Conservation (phyloP, 495 filamentous ascomycete genomes). For the Darksidea phi region DNA sequence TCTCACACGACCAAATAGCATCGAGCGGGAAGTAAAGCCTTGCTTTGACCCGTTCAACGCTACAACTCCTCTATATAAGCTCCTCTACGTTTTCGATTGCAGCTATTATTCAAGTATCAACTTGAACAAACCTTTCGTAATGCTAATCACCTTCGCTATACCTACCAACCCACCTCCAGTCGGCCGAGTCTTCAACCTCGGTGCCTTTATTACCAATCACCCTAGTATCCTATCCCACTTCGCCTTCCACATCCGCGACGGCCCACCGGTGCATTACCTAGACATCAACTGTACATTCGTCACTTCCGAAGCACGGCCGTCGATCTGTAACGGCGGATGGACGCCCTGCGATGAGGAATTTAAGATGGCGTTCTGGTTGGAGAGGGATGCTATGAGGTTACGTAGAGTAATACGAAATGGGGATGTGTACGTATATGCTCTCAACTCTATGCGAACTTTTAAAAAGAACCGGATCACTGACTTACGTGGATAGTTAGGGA, state of each 20-base stretch:
- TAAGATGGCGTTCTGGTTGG: conserved; percentile 7
- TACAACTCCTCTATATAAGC: no score
- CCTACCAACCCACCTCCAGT: neutral
- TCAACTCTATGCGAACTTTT: neutral
- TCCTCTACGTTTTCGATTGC: no score
- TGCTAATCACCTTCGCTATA: no score
- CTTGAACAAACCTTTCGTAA: no score
- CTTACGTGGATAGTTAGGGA: neutral
- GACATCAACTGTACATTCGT: conserved; percentile 12
- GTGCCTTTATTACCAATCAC: conserved; percentile 11
- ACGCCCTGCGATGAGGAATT: conserved; percentile 2
- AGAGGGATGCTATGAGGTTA: neutral
- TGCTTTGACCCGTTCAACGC: no score
- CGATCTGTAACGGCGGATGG: conserved; percentile 3
- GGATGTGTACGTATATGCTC: neutral
- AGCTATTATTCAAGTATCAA: no score
- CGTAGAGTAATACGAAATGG: no score
- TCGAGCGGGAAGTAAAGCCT: no score
- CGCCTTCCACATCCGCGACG: conserved; percentile 12
- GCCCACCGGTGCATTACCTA: neutral
- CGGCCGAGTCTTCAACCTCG: conserved; percentile 17
- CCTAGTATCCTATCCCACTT: neutral
- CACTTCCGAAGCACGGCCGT: neutral
- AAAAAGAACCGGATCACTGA: no score
- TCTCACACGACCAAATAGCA: no score